Conservation (phyloP, 2,329 filamentous ascomycete species). For the Xylariaceae sp. region DNA sequence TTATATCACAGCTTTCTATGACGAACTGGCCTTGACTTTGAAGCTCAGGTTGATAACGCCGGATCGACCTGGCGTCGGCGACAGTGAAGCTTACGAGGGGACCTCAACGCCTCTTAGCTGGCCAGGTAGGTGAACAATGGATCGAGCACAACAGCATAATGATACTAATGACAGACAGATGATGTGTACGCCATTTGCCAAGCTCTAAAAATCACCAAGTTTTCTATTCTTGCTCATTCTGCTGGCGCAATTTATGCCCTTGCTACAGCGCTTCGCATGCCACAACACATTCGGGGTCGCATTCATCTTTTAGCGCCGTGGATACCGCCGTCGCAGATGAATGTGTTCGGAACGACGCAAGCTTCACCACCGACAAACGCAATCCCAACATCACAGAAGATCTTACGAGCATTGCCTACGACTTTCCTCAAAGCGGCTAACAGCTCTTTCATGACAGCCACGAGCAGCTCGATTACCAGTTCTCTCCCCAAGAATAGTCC, state of each 20-base stretch:
- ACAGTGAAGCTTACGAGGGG: conserved; percentile 82
- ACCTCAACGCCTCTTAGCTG: conserved; percentile 85
- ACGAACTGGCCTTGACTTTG: conserved; percentile 85
- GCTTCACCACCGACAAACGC: conserved; percentile 76
- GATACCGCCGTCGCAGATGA: conserved; percentile 95
- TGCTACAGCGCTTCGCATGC: conserved; percentile 90
- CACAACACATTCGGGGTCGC: conserved; percentile 88
- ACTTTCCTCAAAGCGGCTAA: conserved; percentile 92
- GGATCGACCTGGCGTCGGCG: conserved; percentile 89
- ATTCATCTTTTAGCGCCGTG: conserved; percentile 93
- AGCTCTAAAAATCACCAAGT: conserved; percentile 85
- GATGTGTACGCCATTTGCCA: conserved; percentile 95
- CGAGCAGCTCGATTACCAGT: conserved; percentile 78
- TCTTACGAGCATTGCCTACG: conserved; percentile 83
- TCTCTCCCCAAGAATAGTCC: conserved; percentile 64
- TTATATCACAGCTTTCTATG: conserved; percentile 95
- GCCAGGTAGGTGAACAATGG: conserved; percentile 65
- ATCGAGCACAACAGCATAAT: background rate
- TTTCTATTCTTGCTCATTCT: conserved; percentile 93
- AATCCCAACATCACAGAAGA: conserved; percentile 85
- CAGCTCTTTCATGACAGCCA: conserved; percentile 90
- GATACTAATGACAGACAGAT: conserved; percentile 39
- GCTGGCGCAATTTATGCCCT: conserved; percentile 97
- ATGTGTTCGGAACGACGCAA: conserved; percentile 68
- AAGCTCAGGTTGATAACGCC: conserved; percentile 89